phyloP scores from a whole-genome alignment of 768 basidiomycete genomes.

The Calocybe cyanea region DNA sequence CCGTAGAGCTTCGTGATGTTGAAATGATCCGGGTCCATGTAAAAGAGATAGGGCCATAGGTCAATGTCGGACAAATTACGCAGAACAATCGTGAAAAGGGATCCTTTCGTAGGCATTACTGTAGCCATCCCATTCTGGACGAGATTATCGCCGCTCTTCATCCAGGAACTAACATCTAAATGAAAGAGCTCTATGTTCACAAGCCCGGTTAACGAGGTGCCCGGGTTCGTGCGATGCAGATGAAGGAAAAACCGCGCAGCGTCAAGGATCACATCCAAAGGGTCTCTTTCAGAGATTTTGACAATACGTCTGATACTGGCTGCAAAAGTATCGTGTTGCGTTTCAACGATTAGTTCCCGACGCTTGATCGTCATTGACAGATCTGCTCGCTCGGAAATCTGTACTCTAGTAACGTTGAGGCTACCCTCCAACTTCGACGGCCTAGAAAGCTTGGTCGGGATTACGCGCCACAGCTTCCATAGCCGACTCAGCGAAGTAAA shows the following conservation, averaged over 20 bases:
- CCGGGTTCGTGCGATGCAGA: constrained; percentile 47
- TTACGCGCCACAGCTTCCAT: constrained; percentile 39
- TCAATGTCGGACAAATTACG: constrained; percentile 47
- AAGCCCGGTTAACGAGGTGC: constrained; percentile 41
- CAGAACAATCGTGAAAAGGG: constrained; percentile 45
- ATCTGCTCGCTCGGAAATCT: constrained; percentile 41
- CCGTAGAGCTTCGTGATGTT: constrained; percentile 54
- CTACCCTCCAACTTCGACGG: constrained; percentile 34
- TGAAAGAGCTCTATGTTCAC: constrained; percentile 52
- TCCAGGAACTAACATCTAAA: constrained; percentile 42
- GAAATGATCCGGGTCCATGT: constrained; percentile 56
- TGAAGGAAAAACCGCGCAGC: constrained; percentile 60
- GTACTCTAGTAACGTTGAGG: constrained; percentile 44
- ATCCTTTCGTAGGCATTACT: constrained; percentile 36
- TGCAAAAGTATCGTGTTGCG: constrained; percentile 39
- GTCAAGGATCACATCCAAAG: constrained; percentile 44
- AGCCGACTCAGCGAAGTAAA: constrained; percentile 39
- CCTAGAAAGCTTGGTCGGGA: constrained; percentile 30
- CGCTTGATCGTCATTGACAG: constrained; percentile 44
- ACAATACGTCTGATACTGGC: constrained; percentile 32
- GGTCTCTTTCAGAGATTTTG: constrained; percentile 29
- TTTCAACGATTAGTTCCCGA: constrained; percentile 38
- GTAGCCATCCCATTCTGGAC: constrained; percentile 45
- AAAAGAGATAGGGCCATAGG: constrained; percentile 61
- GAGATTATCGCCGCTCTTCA: constrained; percentile 40